Percentiles rank a stretch among this genome's conserved stretches.
phyloP scores from a whole-genome alignment of 1,139 yeast genomes.

The Nakaseomyces delphensis region DNA sequence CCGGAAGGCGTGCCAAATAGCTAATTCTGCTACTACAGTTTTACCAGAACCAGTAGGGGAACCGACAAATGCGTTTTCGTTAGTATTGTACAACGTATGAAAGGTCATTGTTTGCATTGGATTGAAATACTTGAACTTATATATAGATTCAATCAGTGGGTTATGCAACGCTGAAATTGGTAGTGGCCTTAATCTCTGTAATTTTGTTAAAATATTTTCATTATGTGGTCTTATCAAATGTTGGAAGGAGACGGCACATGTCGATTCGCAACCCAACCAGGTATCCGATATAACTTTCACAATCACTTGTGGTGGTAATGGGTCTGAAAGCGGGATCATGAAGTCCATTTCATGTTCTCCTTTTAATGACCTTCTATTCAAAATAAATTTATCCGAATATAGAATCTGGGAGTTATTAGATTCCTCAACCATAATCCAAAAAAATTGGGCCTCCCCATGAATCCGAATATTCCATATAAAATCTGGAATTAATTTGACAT shows the following conservation, averaged over 20 bases:
- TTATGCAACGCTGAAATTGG: constrained; percentile 77
- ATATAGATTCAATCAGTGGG: constrained; percentile 57
- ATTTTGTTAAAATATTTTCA: constrained; percentile 74
- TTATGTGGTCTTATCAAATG: constrained; percentile 83
- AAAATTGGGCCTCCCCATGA: constrained; percentile 80
- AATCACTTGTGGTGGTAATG: constrained; percentile 79
- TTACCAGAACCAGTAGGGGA: constrained; percentile 99
- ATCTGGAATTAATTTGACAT: constrained; percentile 61
- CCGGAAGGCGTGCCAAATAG: constrained; percentile 90
- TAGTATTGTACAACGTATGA: constrained; percentile 74
- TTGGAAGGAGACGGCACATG: constrained; percentile 76
- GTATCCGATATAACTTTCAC: constrained; percentile 72
- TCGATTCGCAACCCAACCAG: constrained; percentile 83
- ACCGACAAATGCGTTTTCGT: constrained; percentile 81
- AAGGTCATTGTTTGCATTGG: constrained; percentile 99
- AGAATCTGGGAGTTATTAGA: constrained; percentile 65
- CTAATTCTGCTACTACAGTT: constrained; percentile 93
- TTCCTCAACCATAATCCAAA: constrained; percentile 90
- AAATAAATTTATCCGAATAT: constrained; percentile 73
- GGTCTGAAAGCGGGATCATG: constrained; percentile 85
- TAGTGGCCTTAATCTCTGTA: constrained; percentile 73
- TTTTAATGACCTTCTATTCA: constrained; percentile 50
- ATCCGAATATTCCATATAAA: constrained; percentile 73
- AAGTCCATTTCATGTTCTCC: constrained; percentile 72
- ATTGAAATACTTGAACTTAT: constrained; percentile 80